These are phyloP conservation scores for Ophiostoma populinum DNA, from an alignment of 2,329 filamentous ascomycete species.

Conservation along the genomic window DNA sequence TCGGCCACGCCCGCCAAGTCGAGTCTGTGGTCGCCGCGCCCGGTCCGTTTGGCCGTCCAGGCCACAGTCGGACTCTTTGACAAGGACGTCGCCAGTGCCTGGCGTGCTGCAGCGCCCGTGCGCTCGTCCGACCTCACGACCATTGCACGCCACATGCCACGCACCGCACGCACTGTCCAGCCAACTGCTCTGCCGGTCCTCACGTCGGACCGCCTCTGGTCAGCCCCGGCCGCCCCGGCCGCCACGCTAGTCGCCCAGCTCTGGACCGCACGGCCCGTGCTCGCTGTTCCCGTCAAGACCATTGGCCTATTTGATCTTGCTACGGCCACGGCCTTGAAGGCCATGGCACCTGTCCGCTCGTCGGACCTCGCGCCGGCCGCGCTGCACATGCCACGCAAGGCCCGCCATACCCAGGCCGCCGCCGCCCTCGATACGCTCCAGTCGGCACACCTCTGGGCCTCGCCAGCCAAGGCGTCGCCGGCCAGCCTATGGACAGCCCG, in stretches of 20 bases:
- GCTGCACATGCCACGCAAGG: slow-evolving; percentile 6
- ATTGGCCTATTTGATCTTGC: slow-evolving; percentile 6
- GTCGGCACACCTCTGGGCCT: slow-evolving; percentile 7
- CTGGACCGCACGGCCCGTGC: slow-evolving; percentile 4
- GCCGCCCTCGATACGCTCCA: slow-evolving; percentile 3
- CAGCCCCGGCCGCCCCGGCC: too few species aligned
- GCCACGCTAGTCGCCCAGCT: too few species aligned
- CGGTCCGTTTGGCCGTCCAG: too few species aligned
- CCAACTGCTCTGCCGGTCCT: slow-evolving; percentile 1
- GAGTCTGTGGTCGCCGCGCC: not conserved
- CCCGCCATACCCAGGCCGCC: not conserved
- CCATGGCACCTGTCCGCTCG: slow-evolving; percentile 3
- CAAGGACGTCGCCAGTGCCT: slow-evolving; percentile 3
- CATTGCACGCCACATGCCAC: slow-evolving; percentile 4
- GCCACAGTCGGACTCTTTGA: slow-evolving; percentile 4
- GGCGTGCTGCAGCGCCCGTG: not conserved
- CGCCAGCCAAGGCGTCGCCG: not conserved
- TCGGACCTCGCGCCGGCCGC: slow-evolving; percentile 6
- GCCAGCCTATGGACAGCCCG: slow-evolving; percentile 6
- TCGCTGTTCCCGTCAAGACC: too few species aligned
- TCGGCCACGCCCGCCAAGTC: not conserved
- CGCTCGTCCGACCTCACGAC: slow-evolving; percentile 7
- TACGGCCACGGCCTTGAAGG: slow-evolving; percentile 1
- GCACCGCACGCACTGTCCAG: slow-evolving; percentile 3
- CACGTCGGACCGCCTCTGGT: too few species aligned